phyloP scores from a whole-genome alignment of 2,329 filamentous ascomycete species.

The Claviceps arundinis region DNA sequence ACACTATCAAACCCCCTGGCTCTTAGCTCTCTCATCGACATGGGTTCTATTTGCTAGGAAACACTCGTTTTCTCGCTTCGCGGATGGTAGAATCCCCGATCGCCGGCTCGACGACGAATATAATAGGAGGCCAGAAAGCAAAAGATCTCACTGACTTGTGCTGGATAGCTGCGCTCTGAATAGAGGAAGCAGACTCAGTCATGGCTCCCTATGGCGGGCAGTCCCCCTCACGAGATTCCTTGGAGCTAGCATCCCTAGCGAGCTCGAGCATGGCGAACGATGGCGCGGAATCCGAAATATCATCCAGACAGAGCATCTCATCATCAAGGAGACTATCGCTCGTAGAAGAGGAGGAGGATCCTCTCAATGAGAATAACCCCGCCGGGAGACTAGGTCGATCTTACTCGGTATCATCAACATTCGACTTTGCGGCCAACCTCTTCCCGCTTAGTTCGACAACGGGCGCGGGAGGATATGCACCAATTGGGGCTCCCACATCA shows the following conservation, averaged over 20 bases:
- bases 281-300: constrained; percentile 46
- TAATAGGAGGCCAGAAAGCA: neutral
- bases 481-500: constrained; percentile 64
- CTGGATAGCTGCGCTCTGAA: neutral
- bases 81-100: neutral
- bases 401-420: constrained; percentile 84
- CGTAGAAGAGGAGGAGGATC: constrained; percentile 68
- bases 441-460: constrained; percentile 82
- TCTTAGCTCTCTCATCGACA: constrained; percentile 9
- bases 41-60: constrained; percentile 14
- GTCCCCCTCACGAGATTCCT: constrained; percentile 62
- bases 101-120: neutral
- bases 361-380: constrained; percentile 46
- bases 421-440: constrained; percentile 87
- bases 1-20: neutral
- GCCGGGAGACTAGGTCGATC: constrained; percentile 43
- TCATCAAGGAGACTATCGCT: constrained; percentile 89
- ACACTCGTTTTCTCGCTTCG: neutral
- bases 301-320: constrained; percentile 72
- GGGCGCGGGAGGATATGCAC: constrained; percentile 61
- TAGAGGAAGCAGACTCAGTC: constrained; percentile 15
- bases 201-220: constrained; percentile 28
- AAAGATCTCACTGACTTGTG: neutral
- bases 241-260: constrained; percentile 90
- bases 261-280: constrained; percentile 52